phyloP scores from a whole-genome alignment of 495 filamentous ascomycete species.

The Trichocladium antarcticum region DNA sequence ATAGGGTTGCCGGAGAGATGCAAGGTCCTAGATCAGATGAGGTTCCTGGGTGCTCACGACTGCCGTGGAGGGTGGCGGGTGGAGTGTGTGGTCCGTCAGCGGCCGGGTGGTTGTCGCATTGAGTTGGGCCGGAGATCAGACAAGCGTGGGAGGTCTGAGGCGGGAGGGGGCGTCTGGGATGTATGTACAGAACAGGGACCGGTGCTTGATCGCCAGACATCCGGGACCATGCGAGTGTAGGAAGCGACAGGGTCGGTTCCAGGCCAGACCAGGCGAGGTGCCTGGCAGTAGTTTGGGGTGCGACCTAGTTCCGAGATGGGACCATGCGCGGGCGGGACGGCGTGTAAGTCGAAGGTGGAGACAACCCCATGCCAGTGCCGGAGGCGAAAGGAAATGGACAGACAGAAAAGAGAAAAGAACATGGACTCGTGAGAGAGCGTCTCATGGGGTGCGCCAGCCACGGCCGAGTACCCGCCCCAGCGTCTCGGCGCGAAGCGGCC shows the following conservation, averaged over 20 bases:
- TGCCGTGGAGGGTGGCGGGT: not conserved
- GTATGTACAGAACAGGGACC: constrained; percentile 25
- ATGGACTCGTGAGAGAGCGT: not conserved
- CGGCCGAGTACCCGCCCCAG: constrained; percentile 17
- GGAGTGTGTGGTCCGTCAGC: not conserved
- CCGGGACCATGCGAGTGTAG: constrained; percentile 35
- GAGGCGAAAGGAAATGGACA: constrained; percentile 1
- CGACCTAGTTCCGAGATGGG: constrained; percentile 15
- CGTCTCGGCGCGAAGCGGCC: constrained; percentile 13
- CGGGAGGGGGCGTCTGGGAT: constrained; percentile 22
- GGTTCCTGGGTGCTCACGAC: not conserved
- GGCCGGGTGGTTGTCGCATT: constrained; percentile 24
- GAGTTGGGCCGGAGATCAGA: constrained; percentile 35
- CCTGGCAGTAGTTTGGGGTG: constrained; percentile 10
- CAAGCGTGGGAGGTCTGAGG: constrained; percentile 30
- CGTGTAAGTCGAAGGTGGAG: constrained; percentile 5
- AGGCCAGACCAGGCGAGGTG: constrained; percentile 7
- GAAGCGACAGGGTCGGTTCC: constrained; percentile 29
- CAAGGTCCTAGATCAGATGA: constrained; percentile 6
- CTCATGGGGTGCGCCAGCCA: constrained; percentile 13
- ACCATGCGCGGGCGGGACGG: constrained; percentile 6
- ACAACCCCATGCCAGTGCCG: not conserved
- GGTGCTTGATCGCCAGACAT: constrained; percentile 28
- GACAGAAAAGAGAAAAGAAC: not conserved
- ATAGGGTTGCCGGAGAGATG: constrained; percentile 7